A percentile compares a stretch with the other conserved stretches of the same genome.
Conservation (phyloP, 2,329 filamentous ascomycete genomes). For the Ophidiomyces ophidiicola region DNA sequence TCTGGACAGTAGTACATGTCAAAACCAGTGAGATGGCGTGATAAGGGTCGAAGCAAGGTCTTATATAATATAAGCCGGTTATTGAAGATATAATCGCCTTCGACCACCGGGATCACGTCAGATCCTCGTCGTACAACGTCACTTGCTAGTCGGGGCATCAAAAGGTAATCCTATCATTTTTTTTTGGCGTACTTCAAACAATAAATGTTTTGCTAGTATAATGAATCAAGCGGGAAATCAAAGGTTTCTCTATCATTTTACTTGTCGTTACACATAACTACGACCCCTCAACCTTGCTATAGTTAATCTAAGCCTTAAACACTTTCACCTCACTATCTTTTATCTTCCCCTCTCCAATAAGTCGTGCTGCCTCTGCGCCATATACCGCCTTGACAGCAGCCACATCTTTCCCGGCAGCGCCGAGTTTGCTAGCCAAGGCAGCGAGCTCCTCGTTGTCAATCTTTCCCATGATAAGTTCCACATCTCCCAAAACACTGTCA, state of each 20-base stretch:
- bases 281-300: neutral
- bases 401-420: constrained; percentile 60
- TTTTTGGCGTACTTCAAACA: no score
- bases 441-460: constrained; percentile 87
- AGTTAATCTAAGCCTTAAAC: constrained; percentile 19
- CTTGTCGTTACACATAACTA: constrained; percentile 6
- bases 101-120: neutral
- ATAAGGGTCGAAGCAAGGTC: no score
- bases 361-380: constrained; percentile 61
- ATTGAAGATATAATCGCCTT: neutral
- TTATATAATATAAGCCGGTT: neutral
- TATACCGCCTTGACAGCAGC: constrained; percentile 79
- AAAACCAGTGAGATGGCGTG: no score
- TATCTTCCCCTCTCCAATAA: constrained; percentile 71
- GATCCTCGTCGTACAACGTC: neutral
- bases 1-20: no score
- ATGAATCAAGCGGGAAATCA: neutral
- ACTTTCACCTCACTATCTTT: constrained; percentile 70
- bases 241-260: constrained; percentile 1
- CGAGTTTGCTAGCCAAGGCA: constrained; percentile 65
- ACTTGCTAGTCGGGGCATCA: no score
- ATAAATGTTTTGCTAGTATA: neutral
- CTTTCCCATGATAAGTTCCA: constrained; percentile 77
- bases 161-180: no score
- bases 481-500: constrained; percentile 69